A percentile compares a stretch with the other conserved stretches of the same genome.
Evolutionary conservation across 805 yeast genomes (phyloP).

Genomic region (Saccharomycopsis capsularis): DNA sequence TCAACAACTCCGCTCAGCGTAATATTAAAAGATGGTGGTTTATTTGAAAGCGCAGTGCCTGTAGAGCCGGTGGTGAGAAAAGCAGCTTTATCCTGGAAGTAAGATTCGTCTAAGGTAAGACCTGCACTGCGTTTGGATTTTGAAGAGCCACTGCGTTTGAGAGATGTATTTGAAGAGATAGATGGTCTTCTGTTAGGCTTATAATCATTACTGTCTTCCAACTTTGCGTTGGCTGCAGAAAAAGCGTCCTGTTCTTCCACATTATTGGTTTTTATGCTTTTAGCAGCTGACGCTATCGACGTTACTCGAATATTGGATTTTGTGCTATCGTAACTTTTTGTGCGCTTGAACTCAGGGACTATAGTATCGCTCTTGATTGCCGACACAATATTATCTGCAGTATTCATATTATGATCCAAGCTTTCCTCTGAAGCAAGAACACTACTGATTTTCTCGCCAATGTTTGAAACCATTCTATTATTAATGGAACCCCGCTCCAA

Average conservation of each 20-base stretch:
- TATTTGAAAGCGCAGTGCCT: slow-evolving; percentile 18
- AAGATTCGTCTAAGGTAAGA: slow-evolving; percentile 3
- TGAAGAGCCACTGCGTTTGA: slow-evolving; percentile 11
- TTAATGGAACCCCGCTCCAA: neutral
- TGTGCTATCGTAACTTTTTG: neutral
- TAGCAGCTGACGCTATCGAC: neutral
- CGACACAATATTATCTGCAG: neutral
- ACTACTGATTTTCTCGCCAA: neutral
- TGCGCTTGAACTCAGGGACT: neutral
- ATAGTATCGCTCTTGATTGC: neutral
- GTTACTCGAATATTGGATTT: neutral
- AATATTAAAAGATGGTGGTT: neutral
- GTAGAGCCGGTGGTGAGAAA: slow-evolving; percentile 16
- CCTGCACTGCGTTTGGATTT: slow-evolving; percentile 10
- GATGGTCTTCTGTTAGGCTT: slow-evolving; percentile 6
- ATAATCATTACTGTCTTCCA: neutral
- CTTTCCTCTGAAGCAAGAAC: neutral
- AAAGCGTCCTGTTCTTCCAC: neutral
- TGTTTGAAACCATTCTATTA: neutral
- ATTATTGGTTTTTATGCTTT: neutral
- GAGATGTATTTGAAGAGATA: slow-evolving; percentile 5
- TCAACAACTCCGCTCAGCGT: neutral
- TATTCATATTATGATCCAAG: neutral
- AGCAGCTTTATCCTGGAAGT: slow-evolving; percentile 14
- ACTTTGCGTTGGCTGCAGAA: neutral